Base-by-base conservation (phyloP, 2,329 filamentous ascomycete species). In the Hypocreales sp. region DNA sequence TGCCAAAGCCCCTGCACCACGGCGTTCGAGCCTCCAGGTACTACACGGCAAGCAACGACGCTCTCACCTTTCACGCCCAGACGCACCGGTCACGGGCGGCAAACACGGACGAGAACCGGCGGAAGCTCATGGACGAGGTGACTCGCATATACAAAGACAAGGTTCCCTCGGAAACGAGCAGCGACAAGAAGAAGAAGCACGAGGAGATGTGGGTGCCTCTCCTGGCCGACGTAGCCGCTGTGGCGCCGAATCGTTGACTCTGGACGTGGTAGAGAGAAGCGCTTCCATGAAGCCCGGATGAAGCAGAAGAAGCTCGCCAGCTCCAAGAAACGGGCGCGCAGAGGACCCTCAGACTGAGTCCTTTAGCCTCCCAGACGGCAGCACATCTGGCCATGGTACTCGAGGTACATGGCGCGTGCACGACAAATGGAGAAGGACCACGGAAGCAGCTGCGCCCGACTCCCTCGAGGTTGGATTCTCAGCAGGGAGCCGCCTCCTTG, bases 21-120 rank as follows among this genome's bases (percentile, higher is more conserved):
- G 46, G 43, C n/a, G 37, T 72, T 17, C 56, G 62, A n/a, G 37
- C 44, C 15, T 72, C 65, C 3, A 65, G 55, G 23, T 71, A 71
- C 39, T 72, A 71, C 41, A 55, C 60, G 2, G 53, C 47, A 22
- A 45, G 54, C 20, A 67, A 46, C 32, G 64, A 72, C 40, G 60
- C 57, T 22, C 56, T 72, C 32, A 60, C 56, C 1, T 61, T 73
- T 19, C 60, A 69, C 28, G 64, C 64, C 0, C 68, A 73, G 40
- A 62, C 57, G 3, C 56, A 64, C 28, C 55, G 68, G 13, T 67
- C 61, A 21, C 53, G 64, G 24, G 49, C 50, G 11, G 56, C 60
- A 26, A 73, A 73, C 38, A 48, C 52, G 8, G 57, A 64, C 1
- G 61, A 69, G 21, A 73, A 72, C 39, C 53, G 52, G 18, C 41